Base-by-base conservation (phyloP, 2,329 filamentous ascomycete genomes). In the Alternaria hordeiaustralica region DNA sequence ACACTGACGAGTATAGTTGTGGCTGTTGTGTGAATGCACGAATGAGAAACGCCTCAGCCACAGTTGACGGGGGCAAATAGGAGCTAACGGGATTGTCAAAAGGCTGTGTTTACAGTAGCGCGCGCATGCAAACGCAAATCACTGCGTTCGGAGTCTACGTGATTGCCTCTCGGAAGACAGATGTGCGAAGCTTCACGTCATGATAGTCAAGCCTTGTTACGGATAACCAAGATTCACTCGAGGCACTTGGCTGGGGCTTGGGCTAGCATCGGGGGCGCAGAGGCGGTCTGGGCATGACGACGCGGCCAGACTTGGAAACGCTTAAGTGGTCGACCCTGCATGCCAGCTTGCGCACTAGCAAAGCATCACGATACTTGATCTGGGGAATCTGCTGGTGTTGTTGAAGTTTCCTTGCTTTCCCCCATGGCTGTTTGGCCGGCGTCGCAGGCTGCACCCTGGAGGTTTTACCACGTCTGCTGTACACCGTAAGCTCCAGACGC, bases 121-220 rank as follows among this genome's bases (percentile, higher is more conserved):
- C 64, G 55, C 23, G 60, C 30, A 46, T 33, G 26, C 30, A 55
- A 64, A 53, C 58, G 21, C 64, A 67, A 66, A 69, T 67, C 63
- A 62, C 25, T 25, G 26, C 12, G 30, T 30, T 12, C 20, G 18
- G 57, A 41, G 20, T 13, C 11, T 12, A 25, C 25, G 21, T 18
- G 33, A 49, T 43, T 53, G 60, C 18, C 36, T 21, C 15, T 21
- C 18, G n/a, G 44, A 51, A 50, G 53, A 33, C 12, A 23, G 45
- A 58, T 60, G 60, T 30, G 59, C 67, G 50, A 63, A 68, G 60
- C 63, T 64, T 60, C 67, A 70, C 69, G 71, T 74, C 71, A 74
- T 64, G 21, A 64, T 23, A 23, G 51, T 63, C 53, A 74, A 74
- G 71, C 67, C 66, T 70, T 61, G 63, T 61, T 61, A 65, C 63